These are phyloP conservation scores for Aspergillus pseudoterreus DNA, from an alignment of 2,329 filamentous ascomycete genomes.

Conservation along the genomic window DNA sequence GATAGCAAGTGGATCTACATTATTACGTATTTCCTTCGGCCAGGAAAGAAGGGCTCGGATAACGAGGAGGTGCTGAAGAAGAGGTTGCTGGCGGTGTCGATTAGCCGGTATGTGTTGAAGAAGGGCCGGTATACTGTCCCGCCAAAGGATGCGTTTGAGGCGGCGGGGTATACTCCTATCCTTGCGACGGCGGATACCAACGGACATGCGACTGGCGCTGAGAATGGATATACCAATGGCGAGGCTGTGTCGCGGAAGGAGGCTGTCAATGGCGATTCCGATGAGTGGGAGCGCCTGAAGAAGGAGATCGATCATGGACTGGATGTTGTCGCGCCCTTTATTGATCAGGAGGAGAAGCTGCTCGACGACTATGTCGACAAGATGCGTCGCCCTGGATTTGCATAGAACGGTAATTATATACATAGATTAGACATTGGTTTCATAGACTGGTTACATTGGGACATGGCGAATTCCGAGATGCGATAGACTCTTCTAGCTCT, in stretches of 20 bases:
- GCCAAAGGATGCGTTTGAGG: slow-evolving; percentile 67
- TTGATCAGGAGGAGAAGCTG: slow-evolving; percentile 16
- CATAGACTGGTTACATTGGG: not conserved
- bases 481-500: too few relatives aligned
- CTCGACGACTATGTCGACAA: slow-evolving; percentile 14
- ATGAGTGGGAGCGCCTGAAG: slow-evolving; percentile 57
- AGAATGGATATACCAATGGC: slow-evolving; percentile 10
- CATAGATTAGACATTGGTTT: not conserved
- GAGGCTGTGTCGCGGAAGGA: slow-evolving; percentile 6
- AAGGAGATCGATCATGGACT: slow-evolving; percentile 51
- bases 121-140: slow-evolving; percentile 75
- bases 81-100: slow-evolving; percentile 64
- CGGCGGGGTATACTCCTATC: slow-evolving; percentile 67
- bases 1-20: slow-evolving; percentile 77
- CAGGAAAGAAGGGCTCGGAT: slow-evolving; percentile 20
- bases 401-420: not conserved
- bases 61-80: slow-evolving; percentile 45
- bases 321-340: slow-evolving; percentile 42
- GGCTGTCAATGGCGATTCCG: slow-evolving; percentile 27
- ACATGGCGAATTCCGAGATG: too few relatives aligned
- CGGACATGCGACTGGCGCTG: slow-evolving; percentile 17
- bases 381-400: slow-evolving; percentile 13
- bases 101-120: slow-evolving; percentile 78
- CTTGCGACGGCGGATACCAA: slow-evolving; percentile 1
- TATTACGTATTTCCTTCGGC: slow-evolving; percentile 65